A percentile compares a stretch with the other conserved stretches of the same genome.
phyloP scores from a whole-genome alignment of 2,329 filamentous ascomycete species.

The Penicillium sp. region DNA sequence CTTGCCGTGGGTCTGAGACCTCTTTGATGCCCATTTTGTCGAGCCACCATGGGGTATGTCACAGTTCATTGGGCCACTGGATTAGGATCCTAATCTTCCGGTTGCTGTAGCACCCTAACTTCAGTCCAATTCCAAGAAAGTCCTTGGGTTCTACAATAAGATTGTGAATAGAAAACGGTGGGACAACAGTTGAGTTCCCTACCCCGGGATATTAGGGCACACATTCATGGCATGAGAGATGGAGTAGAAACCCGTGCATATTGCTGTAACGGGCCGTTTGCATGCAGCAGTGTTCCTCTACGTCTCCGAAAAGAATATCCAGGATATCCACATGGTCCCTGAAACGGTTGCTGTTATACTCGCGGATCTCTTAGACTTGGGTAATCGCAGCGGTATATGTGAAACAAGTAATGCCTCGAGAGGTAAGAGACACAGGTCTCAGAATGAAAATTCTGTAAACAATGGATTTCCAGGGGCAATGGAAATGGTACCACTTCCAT shows the following conservation, averaged over 20 bases:
- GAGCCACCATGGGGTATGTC: constrained; percentile 16
- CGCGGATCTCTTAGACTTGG: constrained; percentile 18
- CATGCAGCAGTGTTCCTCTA: constrained; percentile 15
- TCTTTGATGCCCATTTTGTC: constrained; percentile 27
- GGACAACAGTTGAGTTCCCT: background rate
- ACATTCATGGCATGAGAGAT: background rate
- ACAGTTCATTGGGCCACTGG: constrained; percentile 25
- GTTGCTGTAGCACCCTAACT: constrained; percentile 17
- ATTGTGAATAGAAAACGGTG: background rate
- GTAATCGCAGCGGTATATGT: constrained; percentile 31
- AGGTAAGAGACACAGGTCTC: constrained; percentile 21
- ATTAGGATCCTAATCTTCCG: constrained; percentile 25
- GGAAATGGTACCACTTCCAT: constrained; percentile 15
- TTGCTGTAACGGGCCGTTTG: constrained; percentile 31
- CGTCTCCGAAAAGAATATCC: constrained; percentile 14
- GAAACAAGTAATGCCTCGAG: constrained; percentile 36
- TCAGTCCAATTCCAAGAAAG: constrained; percentile 15
- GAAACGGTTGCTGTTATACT: constrained; percentile 27
- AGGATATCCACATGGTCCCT: constrained; percentile 33
- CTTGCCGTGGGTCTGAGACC: constrained; percentile 36
- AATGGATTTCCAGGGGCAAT: constrained; percentile 3
- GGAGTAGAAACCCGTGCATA: constrained; percentile 7
- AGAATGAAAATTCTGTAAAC: constrained; percentile 1
- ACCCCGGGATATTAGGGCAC: constrained; percentile 2
- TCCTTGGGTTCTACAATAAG: constrained; percentile 1